These are phyloP conservation scores for Liquidambar formosana DNA, from an alignment of 164 flowering plant genomes.

Conservation along the genomic window DNA sequence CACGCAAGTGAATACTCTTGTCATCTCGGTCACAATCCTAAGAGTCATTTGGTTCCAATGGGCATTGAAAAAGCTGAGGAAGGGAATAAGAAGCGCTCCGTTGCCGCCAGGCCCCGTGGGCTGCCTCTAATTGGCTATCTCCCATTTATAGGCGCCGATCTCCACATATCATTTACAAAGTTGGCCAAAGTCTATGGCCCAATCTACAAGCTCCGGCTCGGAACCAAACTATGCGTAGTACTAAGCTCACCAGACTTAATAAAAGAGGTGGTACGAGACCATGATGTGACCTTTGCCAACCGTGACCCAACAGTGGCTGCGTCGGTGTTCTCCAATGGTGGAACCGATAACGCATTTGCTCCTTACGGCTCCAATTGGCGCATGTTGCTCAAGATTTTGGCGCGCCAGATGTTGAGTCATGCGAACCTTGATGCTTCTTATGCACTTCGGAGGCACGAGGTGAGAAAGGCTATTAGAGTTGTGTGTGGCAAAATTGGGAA, in stretches of 20 bases:
- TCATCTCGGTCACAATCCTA: too few relatives aligned
- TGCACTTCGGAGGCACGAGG: slow-evolving; percentile 14
- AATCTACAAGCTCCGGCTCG: slow-evolving; percentile 19
- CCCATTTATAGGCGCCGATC: slow-evolving; percentile 9
- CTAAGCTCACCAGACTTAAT: slow-evolving; percentile 8
- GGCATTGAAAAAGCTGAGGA: not conserved
- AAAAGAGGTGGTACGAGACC: slow-evolving; percentile 16
- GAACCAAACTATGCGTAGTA: slow-evolving; percentile 18
- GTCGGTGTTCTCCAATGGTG: slow-evolving; percentile 4
- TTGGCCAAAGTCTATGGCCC: slow-evolving; percentile 18
- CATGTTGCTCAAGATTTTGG: slow-evolving; percentile 8
- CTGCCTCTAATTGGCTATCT: slow-evolving; percentile 25
- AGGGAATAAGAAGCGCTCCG: not conserved
- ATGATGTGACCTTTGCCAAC: slow-evolving; percentile 18
- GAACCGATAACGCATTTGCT: slow-evolving; percentile 12
- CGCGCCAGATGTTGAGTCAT: slow-evolving; percentile 16
- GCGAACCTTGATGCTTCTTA: slow-evolving; percentile 6
- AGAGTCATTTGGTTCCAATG: not conserved
- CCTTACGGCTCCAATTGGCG: slow-evolving; percentile 15
- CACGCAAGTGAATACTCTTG: too few relatives aligned
- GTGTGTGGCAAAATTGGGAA: slow-evolving; percentile 14
- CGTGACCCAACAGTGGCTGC: not conserved
- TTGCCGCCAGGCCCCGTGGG: slow-evolving; percentile 20
- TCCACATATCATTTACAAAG: slow-evolving; percentile 15
- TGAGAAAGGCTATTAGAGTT: slow-evolving; percentile 4